phyloP scores from a whole-genome alignment of 83 land plant species.

The Thuja plicata region DNA sequence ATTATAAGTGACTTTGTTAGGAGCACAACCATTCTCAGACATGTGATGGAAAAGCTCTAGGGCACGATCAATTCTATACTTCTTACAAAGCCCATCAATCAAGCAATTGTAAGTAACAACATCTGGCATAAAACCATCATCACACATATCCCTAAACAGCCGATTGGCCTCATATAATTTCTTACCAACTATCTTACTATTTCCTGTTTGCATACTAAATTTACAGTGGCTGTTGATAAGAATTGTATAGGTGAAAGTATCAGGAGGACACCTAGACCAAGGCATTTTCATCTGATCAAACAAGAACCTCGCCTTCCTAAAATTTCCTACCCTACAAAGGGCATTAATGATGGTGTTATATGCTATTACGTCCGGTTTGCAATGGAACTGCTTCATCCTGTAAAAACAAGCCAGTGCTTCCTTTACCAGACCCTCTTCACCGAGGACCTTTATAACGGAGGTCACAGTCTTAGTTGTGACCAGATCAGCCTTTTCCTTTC shows the following conservation, averaged over 20 bases:
- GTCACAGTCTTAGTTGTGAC: slow-evolving; percentile 60
- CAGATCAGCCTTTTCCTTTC: slow-evolving; percentile 16
- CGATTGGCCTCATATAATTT: slow-evolving; percentile 72
- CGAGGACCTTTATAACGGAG: slow-evolving; percentile 57
- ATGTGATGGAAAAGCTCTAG: slow-evolving; percentile 65
- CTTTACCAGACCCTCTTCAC: slow-evolving; percentile 62
- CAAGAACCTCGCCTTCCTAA: slow-evolving; percentile 60
- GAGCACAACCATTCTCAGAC: slow-evolving; percentile 47
- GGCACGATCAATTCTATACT: slow-evolving; percentile 55
- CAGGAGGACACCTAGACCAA: slow-evolving; percentile 58
- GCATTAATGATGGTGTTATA: slow-evolving; percentile 55
- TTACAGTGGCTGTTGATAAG: slow-evolving; percentile 60
- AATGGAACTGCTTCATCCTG: slow-evolving; percentile 59
- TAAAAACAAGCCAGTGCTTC: slow-evolving; percentile 52
- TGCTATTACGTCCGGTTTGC: slow-evolving; percentile 60
- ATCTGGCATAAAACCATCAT: slow-evolving; percentile 65
- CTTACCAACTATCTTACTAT: slow-evolving; percentile 53
- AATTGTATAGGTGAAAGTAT: slow-evolving; percentile 63
- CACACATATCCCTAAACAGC: slow-evolving; percentile 61
- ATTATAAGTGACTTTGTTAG: slow-evolving; percentile 64
- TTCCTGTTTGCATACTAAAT: slow-evolving; percentile 50
- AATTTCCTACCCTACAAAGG: slow-evolving; percentile 53
- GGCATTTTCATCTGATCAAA: slow-evolving; percentile 68
- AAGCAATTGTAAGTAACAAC: slow-evolving; percentile 68
- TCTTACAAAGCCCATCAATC: slow-evolving; percentile 78